These are phyloP conservation scores for Pleochaeta shiraiana DNA, from an alignment of 2,329 filamentous ascomycete species.

Conservation along the genomic window DNA sequence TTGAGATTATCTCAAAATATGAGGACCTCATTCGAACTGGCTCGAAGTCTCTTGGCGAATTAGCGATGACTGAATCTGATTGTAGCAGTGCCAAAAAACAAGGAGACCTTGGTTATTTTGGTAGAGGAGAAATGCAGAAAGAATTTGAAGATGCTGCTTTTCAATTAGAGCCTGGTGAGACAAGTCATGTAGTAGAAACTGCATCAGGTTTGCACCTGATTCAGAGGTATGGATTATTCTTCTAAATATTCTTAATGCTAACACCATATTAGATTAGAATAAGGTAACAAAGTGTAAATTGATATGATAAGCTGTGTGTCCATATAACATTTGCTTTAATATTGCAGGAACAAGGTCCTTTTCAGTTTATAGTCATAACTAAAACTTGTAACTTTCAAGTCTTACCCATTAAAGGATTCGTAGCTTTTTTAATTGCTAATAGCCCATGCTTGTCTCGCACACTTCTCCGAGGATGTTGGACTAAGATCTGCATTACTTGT, in stretches of 20 bases:
- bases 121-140: conserved; percentile 90
- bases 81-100: conserved; percentile 89
- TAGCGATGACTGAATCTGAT: conserved; percentile 78
- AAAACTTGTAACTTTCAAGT: no score
- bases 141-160: conserved; percentile 97
- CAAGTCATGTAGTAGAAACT: conserved; percentile 76
- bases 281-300: no score
- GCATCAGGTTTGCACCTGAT: conserved; percentile 92
- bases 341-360: no score
- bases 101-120: conserved; percentile 90
- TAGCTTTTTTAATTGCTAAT: no score
- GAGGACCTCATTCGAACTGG: conserved; percentile 56
- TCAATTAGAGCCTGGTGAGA: conserved; percentile 63
- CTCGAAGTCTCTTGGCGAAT: conserved; percentile 47
- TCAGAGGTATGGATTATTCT: conserved; percentile 40
- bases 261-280: conserved; percentile 9
- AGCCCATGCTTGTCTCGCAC: no score
- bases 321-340: no score
- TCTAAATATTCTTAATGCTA: background rate
- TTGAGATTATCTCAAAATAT: conserved; percentile 51
- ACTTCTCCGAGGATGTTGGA: no score
- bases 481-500: no score
- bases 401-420: no score
- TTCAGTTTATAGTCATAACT: no score
- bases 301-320: no score